Percentiles rank a stretch among this genome's conserved stretches.
These are phyloP conservation scores for Colletotrichum theobromicola DNA, from an alignment of 2,329 filamentous ascomycete genomes.

Conservation along the genomic window DNA sequence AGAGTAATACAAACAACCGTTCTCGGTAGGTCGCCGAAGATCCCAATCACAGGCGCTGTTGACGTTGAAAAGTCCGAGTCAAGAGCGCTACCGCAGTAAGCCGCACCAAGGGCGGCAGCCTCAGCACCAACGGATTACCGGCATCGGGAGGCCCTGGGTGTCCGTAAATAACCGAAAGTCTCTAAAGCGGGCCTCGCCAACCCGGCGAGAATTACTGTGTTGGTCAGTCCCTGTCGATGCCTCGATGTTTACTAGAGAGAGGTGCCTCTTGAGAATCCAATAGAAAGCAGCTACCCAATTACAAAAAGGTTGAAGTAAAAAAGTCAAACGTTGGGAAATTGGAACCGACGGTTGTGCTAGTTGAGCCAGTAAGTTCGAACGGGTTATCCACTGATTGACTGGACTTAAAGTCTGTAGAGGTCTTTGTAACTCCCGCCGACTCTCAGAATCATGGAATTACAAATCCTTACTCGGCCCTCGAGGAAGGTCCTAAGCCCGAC, in stretches of 20 bases:
- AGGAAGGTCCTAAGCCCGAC: not conserved
- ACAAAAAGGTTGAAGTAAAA: not conserved
- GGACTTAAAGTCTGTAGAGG: not conserved
- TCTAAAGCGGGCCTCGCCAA: not conserved
- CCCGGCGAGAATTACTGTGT: not conserved
- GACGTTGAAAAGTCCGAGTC: not conserved
- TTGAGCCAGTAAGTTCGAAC: not conserved
- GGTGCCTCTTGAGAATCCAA: not conserved
- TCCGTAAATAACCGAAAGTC: not conserved
- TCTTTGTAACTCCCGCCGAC: not conserved
- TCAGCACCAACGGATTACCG: not conserved
- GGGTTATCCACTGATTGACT: rapidly evolving
- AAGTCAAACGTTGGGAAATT: rapidly evolving
- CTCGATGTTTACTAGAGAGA: not conserved
- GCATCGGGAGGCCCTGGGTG: not conserved
- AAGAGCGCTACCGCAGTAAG: not conserved
- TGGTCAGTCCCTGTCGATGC: not conserved
- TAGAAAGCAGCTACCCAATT: not conserved
- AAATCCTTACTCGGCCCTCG: not conserved
- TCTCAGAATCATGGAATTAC: not conserved
- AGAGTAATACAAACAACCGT: not conserved
- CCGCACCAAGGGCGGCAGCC: not conserved
- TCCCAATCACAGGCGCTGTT: not conserved
- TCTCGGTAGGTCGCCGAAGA: not conserved
- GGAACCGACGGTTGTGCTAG: rapidly evolving